Base-by-base conservation (phyloP, 2,329 filamentous ascomycete species). In the Xylaria sp. region DNA sequence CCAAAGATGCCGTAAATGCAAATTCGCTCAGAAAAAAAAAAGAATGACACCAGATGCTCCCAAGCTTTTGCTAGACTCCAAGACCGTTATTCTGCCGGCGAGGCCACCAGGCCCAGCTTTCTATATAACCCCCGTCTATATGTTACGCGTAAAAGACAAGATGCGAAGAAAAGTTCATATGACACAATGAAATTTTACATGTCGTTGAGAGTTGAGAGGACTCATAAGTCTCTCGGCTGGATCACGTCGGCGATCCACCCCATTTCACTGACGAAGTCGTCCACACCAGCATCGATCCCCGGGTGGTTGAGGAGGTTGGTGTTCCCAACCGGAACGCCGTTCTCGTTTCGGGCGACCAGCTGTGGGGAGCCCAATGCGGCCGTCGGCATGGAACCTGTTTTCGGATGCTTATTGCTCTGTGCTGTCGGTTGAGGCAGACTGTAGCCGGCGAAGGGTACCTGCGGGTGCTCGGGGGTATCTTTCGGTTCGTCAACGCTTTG, bases 211-310 rank as follows among this genome's bases (percentile, higher is more conserved):
- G 13, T 18, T n/a, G 16, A 26, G 19, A 37, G 21, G 19, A 41
- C 49, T 54, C 52, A 63, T n/a, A 62, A 47, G 41, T 65, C 60
- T 59, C 70, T 72, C 22, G 63, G 69, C 46, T 71, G 71, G 57
- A 83, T 80, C 20, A 75, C 69, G 26, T 76, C 74, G 9, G 76
- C 77, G 66, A 83, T 78, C 79, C 80, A 83, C 49, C 77, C 73
- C 56, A 83, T 69, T 64, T 83, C 81, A 46, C 54, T 70, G 6
- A 72, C 66, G 7, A 76, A 56, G 24, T 74, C 70, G 4, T 71
- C 69, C 9, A 74, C 54, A n/a, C 71, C 66, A 6, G 66, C 63
- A 44, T 71, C 68, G 13, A 70, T 63, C 9, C 66, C 66, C 11
- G 65, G 64, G 18, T 66, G 67, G 21, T 52, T 57, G 20, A 69